These are phyloP conservation scores for Podospora comata DNA, from an alignment of 495 filamentous ascomycete genomes.

Conservation along the genomic window DNA sequence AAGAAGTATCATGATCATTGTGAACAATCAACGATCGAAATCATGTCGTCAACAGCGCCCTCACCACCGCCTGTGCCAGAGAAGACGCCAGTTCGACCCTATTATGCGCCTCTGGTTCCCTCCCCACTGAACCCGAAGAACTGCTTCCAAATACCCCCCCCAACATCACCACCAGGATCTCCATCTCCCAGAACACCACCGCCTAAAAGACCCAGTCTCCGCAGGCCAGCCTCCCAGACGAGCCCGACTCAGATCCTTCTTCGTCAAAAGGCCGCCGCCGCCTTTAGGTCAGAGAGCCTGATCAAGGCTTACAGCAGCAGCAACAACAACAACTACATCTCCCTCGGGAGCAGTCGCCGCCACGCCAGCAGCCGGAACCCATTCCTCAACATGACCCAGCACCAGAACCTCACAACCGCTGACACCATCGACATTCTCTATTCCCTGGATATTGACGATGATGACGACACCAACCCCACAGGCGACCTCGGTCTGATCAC, in stretches of 20 bases:
- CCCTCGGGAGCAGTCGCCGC: not conserved
- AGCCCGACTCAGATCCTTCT: not conserved
- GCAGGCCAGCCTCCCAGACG: constrained; percentile 1
- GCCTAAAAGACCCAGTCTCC: not conserved
- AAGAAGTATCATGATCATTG: not conserved
- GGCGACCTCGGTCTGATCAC: not conserved
- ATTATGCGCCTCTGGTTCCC: not conserved
- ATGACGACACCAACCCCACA: not conserved
- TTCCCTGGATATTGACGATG: not conserved
- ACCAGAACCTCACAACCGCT: not conserved
- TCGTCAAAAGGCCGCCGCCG: not conserved
- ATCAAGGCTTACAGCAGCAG: not conserved
- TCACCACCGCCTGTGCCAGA: not conserved
- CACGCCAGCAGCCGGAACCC: constrained; percentile 4
- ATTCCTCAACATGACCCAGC: not conserved
- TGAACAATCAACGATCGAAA: not conserved
- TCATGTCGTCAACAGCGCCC: not conserved
- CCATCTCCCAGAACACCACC: not conserved
- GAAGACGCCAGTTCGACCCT: not conserved
- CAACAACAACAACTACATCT: not conserved
- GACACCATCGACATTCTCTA: constrained; percentile 1
- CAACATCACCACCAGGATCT: not conserved
- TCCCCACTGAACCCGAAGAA: not conserved
- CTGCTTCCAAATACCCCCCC: not conserved
- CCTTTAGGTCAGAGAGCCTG: not conserved